Evolutionary conservation across 2,329 filamentous ascomycete species (phyloP).

Genomic region (Calycina herbarum): DNA sequence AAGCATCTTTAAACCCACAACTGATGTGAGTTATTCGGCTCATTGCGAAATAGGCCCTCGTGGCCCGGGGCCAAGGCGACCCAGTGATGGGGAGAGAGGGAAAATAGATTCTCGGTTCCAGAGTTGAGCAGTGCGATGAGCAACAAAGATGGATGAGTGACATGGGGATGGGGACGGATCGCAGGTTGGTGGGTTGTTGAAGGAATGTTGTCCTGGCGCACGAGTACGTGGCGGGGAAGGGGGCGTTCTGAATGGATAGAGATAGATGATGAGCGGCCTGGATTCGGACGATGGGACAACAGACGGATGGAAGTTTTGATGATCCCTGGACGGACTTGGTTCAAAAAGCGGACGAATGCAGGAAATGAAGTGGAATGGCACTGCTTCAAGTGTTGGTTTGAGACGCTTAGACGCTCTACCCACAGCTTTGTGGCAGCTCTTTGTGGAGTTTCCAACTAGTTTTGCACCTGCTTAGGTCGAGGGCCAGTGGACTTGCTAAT

Average conservation of each 20-base stretch:
- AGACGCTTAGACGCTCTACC: background rate
- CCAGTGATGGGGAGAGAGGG: slow-evolving; percentile 8
- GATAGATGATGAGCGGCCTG: slow-evolving; percentile 8
- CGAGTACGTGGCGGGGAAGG: slow-evolving; percentile 5
- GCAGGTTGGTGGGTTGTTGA: slow-evolving; percentile 7
- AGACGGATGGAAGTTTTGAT: background rate
- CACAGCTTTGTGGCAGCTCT: background rate
- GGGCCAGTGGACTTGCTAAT: background rate
- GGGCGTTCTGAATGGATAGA: slow-evolving; percentile 6
- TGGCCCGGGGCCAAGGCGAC: slow-evolving; percentile 4
- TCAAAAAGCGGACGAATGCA: background rate
- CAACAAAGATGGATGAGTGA: slow-evolving; percentile 16
- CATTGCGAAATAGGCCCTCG: slow-evolving; percentile 12
- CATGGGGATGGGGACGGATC: slow-evolving; percentile 8
- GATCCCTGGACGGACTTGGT: background rate
- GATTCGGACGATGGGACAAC: background rate
- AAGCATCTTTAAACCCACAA: slow-evolving; percentile 5
- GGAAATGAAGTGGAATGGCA: background rate
- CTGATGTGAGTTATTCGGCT: slow-evolving; percentile 8
- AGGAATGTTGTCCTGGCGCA: slow-evolving; percentile 8
- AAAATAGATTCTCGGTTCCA: slow-evolving; percentile 20
- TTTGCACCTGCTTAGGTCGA: background rate
- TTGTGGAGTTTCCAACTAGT: background rate
- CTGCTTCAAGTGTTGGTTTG: background rate
- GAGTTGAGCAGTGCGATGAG: slow-evolving; percentile 20